phyloP scores from a whole-genome alignment of 2,329 filamentous ascomycete species.

The Beauveria medogensis region DNA sequence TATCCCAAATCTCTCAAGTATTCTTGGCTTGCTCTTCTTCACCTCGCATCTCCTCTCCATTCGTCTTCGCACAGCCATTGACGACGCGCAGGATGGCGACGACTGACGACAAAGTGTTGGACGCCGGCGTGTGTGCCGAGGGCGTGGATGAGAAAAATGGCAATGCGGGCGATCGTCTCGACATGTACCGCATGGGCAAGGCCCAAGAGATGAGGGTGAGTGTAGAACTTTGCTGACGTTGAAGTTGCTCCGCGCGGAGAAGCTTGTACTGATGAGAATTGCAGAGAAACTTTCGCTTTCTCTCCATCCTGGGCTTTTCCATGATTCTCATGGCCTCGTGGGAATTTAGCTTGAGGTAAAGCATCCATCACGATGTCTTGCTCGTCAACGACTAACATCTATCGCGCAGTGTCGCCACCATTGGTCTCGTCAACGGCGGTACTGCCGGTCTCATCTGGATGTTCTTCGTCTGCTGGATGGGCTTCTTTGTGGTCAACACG shows the following conservation, averaged over 20 bases:
- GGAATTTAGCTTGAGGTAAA: conserved; percentile 32
- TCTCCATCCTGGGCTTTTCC: conserved; percentile 39
- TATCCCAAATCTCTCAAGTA: background rate
- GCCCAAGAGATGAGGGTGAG: conserved; percentile 36
- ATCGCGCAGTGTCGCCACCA: conserved; percentile 11
- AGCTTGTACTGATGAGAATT: background rate
- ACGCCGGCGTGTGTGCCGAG: conserved; percentile 2
- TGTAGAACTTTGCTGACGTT: background rate
- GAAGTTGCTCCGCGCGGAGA: background rate
- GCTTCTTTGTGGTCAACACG: conserved; percentile 29
- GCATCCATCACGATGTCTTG: background rate
- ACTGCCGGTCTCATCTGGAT: conserved; percentile 38
- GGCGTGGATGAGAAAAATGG: conserved; percentile 21
- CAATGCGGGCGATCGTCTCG: conserved; percentile 27
- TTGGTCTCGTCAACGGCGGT: conserved; percentile 32
- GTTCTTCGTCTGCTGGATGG: conserved; percentile 31
- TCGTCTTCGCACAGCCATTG: background rate
- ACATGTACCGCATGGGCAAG: conserved; percentile 43
- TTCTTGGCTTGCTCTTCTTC: background rate
- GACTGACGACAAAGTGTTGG: conserved; percentile 1
- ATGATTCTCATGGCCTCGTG: conserved; percentile 38
- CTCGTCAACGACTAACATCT: background rate
- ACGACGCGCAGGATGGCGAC: background rate
- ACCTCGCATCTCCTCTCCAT: background rate
- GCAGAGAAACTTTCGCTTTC: conserved; percentile 35